A percentile compares a stretch with the other conserved stretches of the same genome.
Evolutionary conservation across 495 filamentous ascomycete genomes (phyloP).

Genomic region (Pyrenula aspistea): DNA sequence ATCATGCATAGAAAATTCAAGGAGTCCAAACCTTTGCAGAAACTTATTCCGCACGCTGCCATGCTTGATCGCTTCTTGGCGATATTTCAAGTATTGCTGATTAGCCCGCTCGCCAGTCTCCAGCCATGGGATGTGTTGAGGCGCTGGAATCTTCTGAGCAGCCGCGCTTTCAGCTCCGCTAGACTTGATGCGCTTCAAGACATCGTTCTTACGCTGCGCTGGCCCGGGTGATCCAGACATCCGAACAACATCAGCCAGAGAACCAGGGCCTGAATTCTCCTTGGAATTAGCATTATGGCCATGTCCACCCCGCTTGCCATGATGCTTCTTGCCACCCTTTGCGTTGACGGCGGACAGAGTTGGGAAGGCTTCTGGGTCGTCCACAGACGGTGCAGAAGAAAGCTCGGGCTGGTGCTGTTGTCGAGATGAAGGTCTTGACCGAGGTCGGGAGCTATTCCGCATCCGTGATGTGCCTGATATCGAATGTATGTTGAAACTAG

Average conservation of each 20-base stretch:
- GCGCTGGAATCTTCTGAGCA: constrained; percentile 69
- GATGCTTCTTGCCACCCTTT: constrained; percentile 76
- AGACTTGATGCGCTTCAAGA: constrained; percentile 37
- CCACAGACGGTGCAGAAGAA: constrained; percentile 62
- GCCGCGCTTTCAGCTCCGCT: constrained; percentile 63
- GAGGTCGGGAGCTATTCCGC: constrained; percentile 34
- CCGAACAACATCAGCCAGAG: constrained; percentile 88
- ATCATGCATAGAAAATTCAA: neutral
- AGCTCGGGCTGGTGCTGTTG: constrained; percentile 57
- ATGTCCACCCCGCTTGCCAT: constrained; percentile 77
- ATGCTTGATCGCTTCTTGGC: constrained; percentile 91
- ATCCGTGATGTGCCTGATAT: neutral
- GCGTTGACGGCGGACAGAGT: constrained; percentile 71
- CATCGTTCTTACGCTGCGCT: constrained; percentile 33
- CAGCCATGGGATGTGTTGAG: constrained; percentile 92
- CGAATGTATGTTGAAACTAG: neutral
- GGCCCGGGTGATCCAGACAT: constrained; percentile 72
- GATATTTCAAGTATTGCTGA: constrained; percentile 84
- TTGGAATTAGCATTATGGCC: constrained; percentile 38
- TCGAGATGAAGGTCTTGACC: constrained; percentile 78
- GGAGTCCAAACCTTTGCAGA: constrained; percentile 62
- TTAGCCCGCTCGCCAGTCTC: constrained; percentile 89
- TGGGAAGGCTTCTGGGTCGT: constrained; percentile 94
- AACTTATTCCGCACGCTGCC: constrained; percentile 95
- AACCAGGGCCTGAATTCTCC: constrained; percentile 54